Percentiles rank a stretch among this genome's conserved stretches.
Conservation (phyloP, 2,329 filamentous ascomycete genomes). For the Plenodomus tracheiphilus region DNA sequence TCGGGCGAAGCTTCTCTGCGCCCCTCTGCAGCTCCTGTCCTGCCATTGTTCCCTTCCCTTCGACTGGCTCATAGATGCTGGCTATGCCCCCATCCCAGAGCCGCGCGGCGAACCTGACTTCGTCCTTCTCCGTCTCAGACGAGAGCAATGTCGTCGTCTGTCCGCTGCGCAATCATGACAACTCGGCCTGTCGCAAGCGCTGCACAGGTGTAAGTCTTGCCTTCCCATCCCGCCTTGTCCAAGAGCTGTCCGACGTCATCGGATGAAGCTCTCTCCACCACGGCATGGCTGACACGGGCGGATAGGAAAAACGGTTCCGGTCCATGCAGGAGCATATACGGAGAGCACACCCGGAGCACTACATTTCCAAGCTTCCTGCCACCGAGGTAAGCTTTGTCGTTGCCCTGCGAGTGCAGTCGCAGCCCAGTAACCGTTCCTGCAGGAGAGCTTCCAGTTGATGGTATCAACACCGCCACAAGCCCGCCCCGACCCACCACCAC, state of each 20-base stretch:
- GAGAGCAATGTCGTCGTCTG: conserved; percentile 96
- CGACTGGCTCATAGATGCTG: conserved; percentile 45
- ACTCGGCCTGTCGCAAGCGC: conserved; percentile 94
- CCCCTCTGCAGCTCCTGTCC: conserved; percentile 3
- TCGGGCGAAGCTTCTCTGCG: background rate
- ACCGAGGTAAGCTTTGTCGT: conserved; percentile 63
- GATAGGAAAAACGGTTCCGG: conserved; percentile 89
- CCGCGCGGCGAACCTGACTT: conserved; percentile 79
- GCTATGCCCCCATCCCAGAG: conserved; percentile 72
- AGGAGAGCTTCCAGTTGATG: conserved; percentile 94
- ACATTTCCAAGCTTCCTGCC: conserved; percentile 95
- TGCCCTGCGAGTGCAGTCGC: background rate
- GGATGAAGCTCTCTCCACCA: conserved; percentile 9
- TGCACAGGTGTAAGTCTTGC: conserved; percentile 87
- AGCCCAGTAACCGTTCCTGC: background rate
- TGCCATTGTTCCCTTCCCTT: conserved; percentile 6
- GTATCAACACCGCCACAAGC: conserved; percentile 85
- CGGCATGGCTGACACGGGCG: conserved; percentile 37
- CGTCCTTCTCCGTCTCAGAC: conserved; percentile 90
- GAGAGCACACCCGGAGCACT: conserved; percentile 93
- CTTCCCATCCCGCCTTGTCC: conserved; percentile 5
- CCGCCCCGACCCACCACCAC: conserved; percentile 59
- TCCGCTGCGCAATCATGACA: conserved; percentile 93
- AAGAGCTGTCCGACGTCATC: conserved; percentile 5
- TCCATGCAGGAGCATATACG: conserved; percentile 99